A percentile compares a stretch with the other conserved stretches of the same genome.
phyloP scores from a whole-genome alignment of 495 filamentous ascomycete genomes.

The Neurospora sp. region DNA sequence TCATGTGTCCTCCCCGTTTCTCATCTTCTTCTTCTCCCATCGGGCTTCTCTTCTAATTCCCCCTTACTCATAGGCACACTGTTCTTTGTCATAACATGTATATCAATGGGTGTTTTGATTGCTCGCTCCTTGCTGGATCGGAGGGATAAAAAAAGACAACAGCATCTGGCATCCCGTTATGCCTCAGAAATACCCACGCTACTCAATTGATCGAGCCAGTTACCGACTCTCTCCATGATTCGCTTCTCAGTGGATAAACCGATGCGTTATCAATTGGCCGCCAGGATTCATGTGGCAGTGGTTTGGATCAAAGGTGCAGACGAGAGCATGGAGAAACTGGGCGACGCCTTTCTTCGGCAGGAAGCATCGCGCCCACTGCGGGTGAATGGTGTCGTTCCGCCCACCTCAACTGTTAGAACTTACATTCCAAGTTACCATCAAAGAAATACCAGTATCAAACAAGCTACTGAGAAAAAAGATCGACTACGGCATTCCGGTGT shows the following conservation, averaged over 20 bases:
- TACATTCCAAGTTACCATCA: background rate
- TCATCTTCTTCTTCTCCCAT: slow-evolving; percentile 5
- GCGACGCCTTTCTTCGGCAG: background rate
- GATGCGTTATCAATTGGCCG: background rate
- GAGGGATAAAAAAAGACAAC: slow-evolving; percentile 8
- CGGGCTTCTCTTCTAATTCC: background rate
- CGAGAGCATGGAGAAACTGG: background rate
- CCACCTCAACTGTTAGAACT: background rate
- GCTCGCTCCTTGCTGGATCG: slow-evolving; percentile 31
- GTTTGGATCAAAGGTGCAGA: background rate
- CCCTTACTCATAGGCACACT: slow-evolving; percentile 7
- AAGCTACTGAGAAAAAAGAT: background rate
- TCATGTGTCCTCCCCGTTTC: background rate
- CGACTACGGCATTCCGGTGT: background rate
- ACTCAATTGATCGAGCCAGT: background rate
- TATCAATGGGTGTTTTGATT: slow-evolving; percentile 28
- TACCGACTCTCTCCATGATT: background rate
- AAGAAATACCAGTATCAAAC: background rate
- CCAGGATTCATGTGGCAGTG: background rate
- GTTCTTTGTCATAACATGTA: slow-evolving; percentile 30
- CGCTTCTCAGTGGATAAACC: background rate
- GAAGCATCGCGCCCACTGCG: background rate
- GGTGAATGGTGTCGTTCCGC: background rate
- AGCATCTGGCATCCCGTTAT: background rate
- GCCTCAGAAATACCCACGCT: background rate